These are phyloP conservation scores for Poa annua DNA, from an alignment of 176 grass and related monocot species.

Conservation along the genomic window DNA sequence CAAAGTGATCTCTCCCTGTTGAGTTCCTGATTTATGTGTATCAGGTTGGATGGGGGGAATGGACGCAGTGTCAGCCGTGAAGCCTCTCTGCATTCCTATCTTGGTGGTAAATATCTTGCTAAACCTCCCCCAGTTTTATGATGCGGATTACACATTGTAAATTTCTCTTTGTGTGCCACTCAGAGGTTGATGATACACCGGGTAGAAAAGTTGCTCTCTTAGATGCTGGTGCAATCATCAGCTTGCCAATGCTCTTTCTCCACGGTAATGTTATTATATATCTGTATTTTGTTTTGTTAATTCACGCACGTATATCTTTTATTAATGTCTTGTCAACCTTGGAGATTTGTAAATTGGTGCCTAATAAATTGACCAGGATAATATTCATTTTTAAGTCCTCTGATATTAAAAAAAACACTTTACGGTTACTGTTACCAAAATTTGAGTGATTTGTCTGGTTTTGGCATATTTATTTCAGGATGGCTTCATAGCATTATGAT, in stretches of 20 bases:
- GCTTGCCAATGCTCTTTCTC: slow-evolving; percentile 85
- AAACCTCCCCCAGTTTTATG: not conserved
- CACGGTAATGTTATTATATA: slow-evolving; percentile 56
- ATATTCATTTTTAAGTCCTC: not conserved
- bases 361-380: not conserved
- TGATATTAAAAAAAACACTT: not conserved
- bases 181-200: slow-evolving; percentile 89
- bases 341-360: not conserved
- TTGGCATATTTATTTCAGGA: not conserved
- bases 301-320: not conserved
- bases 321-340: slow-evolving; percentile 26
- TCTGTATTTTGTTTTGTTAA: slow-evolving; percentile 23
- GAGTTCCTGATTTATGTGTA: slow-evolving; percentile 23
- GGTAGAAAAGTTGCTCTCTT: slow-evolving; percentile 64
- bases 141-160: slow-evolving; percentile 32
- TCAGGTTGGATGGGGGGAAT: slow-evolving; percentile 46
- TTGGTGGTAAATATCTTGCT: slow-evolving; percentile 69
- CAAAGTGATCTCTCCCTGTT: not conserved
- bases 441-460: not conserved
- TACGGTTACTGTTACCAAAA: not conserved
- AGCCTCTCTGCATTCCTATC: slow-evolving; percentile 83
- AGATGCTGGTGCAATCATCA: slow-evolving; percentile 66
- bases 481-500: not conserved
- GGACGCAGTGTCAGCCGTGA: slow-evolving; percentile 51
- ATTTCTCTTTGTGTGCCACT: slow-evolving; percentile 36